Conservation (phyloP, 1,284 basidiomycete species). For the Pseudozyma sp. region DNA sequence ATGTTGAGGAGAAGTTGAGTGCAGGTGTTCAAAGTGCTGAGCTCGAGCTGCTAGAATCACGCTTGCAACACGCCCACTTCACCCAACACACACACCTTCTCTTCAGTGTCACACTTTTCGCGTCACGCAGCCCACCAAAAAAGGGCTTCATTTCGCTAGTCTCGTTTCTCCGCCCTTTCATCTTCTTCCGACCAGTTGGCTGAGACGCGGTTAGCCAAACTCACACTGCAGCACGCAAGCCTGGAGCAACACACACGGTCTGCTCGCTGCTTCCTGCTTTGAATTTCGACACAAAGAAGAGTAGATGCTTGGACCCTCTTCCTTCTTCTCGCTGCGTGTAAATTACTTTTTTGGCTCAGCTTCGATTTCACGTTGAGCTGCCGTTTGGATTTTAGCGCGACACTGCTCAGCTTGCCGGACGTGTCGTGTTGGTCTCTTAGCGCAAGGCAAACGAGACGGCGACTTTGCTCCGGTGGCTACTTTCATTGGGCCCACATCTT, state of each 20-base stretch:
- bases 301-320: slow-evolving; percentile 11
- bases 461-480: too few species aligned
- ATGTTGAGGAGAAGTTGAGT: background rate
- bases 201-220: slow-evolving; percentile 3
- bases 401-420: background rate
- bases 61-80: slow-evolving; percentile 1
- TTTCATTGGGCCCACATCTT: too few species aligned
- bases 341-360: background rate
- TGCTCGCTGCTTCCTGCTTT: background rate
- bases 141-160: background rate
- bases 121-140: slow-evolving; percentile 16
- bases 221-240: background rate
- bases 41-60: background rate
- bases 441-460: too few species aligned
- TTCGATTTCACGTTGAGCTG: slow-evolving; percentile 6
- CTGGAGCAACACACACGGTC: background rate
- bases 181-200: background rate
- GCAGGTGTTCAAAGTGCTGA: background rate
- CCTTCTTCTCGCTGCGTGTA: slow-evolving; percentile 6
- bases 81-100: background rate
- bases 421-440: slow-evolving; percentile 17
- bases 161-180: slow-evolving; percentile 2
- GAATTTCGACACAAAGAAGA: background rate
- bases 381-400: slow-evolving; percentile 6
- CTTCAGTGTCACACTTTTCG: slow-evolving; percentile 26